A percentile compares a stretch with the other conserved stretches of the same genome.
Conservation (phyloP, 2,329 filamentous ascomycete species). For the Paraphaeosphaeria sporulosa region DNA sequence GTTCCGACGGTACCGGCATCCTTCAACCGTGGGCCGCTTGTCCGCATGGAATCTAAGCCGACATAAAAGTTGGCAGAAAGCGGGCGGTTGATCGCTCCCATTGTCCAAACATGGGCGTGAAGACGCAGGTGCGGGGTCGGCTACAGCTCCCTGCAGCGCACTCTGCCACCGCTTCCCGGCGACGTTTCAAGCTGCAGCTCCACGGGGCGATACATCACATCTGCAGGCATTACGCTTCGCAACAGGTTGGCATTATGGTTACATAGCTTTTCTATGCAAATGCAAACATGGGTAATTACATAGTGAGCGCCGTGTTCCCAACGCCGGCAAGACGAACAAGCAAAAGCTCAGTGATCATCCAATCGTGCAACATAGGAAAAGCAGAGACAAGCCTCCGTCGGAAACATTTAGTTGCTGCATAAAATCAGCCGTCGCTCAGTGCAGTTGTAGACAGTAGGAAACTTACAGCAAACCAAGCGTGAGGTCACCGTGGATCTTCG, state of each 20-base stretch:
- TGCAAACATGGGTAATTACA: slow-evolving; percentile 30
- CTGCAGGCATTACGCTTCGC: background rate
- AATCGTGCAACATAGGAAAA: slow-evolving; percentile 19
- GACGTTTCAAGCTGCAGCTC: background rate
- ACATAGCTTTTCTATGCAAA: slow-evolving; percentile 28
- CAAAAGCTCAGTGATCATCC: slow-evolving; percentile 25
- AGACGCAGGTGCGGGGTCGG: slow-evolving; percentile 17
- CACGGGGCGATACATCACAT: background rate
- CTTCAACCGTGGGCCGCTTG: slow-evolving; percentile 24
- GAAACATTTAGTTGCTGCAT: slow-evolving; percentile 38
- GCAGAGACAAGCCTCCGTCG: slow-evolving; percentile 5
- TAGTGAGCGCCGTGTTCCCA: slow-evolving; percentile 27
- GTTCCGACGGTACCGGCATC: background rate
- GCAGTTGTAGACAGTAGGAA: background rate
- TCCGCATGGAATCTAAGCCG: background rate
- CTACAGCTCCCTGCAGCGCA: slow-evolving; percentile 21
- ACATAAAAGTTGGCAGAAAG: slow-evolving; percentile 34
- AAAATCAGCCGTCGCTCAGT: slow-evolving; percentile 23
- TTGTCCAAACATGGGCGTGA: background rate
- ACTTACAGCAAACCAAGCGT: slow-evolving; percentile 64
- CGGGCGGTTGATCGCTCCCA: slow-evolving; percentile 2
- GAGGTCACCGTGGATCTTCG: slow-evolving; percentile 70
- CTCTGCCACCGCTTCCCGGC: background rate
- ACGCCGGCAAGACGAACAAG: slow-evolving; percentile 32
- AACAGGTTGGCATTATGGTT: slow-evolving; percentile 2